Base-by-base conservation (phyloP, 2,329 filamentous ascomycete genomes). In the Colletotrichum euphorbiae region DNA sequence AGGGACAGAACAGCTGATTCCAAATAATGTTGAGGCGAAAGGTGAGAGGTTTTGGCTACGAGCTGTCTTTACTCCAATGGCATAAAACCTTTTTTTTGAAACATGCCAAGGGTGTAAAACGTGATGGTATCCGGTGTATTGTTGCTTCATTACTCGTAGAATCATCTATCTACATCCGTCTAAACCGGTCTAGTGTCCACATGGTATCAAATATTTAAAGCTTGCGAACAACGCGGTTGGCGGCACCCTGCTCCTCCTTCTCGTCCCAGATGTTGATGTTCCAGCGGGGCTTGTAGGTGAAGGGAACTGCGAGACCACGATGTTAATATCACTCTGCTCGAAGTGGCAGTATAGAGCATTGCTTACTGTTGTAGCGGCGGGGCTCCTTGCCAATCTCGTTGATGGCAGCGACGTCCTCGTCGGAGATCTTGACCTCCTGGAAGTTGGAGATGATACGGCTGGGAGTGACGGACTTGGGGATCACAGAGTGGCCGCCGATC, bases 401-500 rank as follows among this genome's bases (percentile, higher is more conserved):
- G 51, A 93, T 84, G 13, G 84, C 88, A 69, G 83, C 81, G 73
- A 90, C 85, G 72, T 90, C 86, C 62, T 84, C 82, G 43, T 85
- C 82, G 50, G 81, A 79, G 67, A 93, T 80, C 74, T 92, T 85
- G 56, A 89, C 83, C 77, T 91, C 85, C 80, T 89, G 81, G 75
- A 90, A 93, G 84, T 94, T 93, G 74, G 83, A 85, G 74, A 86
- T 81, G 72, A 94, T 93, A 66, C 91, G 87, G 38, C 83, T 83
- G 56, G 88, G 83, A 64, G 86, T 92, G 71, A 93, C 90, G 19
- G 86, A 90, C 84, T 93, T 93, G 74, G 91, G 91, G 73, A 93
- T 93, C 72, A 93, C 91, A 72, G 84, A 87, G 79, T 89, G 90
- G 62, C 89, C 90, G 72, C 88, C 79, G 50, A 84, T 73, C 80